Evolutionary conservation across 225 moss, liverwort and hornwort species (phyloP), one percentile per base, ranked within the genome.

Genomic region (Sphagnum tenellum): DNA sequence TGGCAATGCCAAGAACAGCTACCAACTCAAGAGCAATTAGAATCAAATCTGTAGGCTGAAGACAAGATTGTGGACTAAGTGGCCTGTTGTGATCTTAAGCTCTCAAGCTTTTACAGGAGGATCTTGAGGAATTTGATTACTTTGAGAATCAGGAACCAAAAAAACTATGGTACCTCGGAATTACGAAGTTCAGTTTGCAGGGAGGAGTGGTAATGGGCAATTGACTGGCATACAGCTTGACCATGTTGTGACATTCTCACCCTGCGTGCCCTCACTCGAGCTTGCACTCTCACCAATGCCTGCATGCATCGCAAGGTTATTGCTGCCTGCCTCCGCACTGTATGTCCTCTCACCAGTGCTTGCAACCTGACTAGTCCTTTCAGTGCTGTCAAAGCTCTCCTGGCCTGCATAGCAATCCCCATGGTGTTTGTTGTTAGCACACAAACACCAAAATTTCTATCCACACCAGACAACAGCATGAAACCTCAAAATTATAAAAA

Each of bases 231-330:
- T 74, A 93, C 93, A 7, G 88, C 88, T 65, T 78, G 84, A 4
- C 93, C 93, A 49, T 88, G 78, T 10, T 74, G 78, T 50, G 93
- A 93, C 80, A 79, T 78, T 11, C 93, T 75, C 12, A 90, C 93
- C 3, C 77, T 76, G 45, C 93, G 89, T 51, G 93, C 93, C 50
- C 90, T 80, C 50, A 93, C 88, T 58, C 93, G 81, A 62, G 93
- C 93, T 73, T 93, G 93, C 55, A 93, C 93, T 29, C 93, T 76
- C 45, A 93, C 93, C 61, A 93, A 67, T 1, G 93, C 93, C 77
- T 93, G 89, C 93, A 93, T 93, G 64, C 93, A 93, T 46, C 89
- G 75, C 5, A 89, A 63, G 4, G 89, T 86, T 3, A 93, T 86
- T 51, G 89, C 93, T 53, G 89, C 93, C 70, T 88, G 93, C 57